Evolutionary conservation across 768 basidiomycete genomes (phyloP).

Genomic region (Lactarius quietus): DNA sequence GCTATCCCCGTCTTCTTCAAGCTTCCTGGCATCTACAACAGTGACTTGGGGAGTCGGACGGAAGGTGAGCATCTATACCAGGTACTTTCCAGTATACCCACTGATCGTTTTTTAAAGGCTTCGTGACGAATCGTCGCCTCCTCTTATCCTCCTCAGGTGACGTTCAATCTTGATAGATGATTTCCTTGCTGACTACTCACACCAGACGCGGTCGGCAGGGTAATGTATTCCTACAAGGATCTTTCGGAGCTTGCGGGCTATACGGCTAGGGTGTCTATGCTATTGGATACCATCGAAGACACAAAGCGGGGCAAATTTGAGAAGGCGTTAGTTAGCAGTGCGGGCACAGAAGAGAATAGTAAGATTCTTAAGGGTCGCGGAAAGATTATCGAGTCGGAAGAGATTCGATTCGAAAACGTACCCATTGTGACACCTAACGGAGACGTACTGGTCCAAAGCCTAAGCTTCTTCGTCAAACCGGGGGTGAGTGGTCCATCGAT

Average conservation of each 20-base stretch:
- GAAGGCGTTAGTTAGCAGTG: constrained; percentile 80
- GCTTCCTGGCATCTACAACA: constrained; percentile 59
- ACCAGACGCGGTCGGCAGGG: constrained; percentile 86
- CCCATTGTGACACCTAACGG: constrained; percentile 97
- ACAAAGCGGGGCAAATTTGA: constrained; percentile 80
- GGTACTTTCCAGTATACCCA: background rate
- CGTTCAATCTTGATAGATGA: constrained; percentile 15
- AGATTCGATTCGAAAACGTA: constrained; percentile 89
- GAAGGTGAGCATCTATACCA: constrained; percentile 57
- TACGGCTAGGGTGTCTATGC: constrained; percentile 82
- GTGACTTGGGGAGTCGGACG: constrained; percentile 83
- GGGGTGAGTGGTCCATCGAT: constrained; percentile 51
- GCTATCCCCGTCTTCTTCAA: constrained; percentile 93
- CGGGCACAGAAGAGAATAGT: constrained; percentile 67
- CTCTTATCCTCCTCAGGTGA: constrained; percentile 80
- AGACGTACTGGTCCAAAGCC: constrained; percentile 77
- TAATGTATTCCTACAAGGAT: constrained; percentile 98
- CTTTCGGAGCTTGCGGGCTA: constrained; percentile 94
- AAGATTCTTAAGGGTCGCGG: constrained; percentile 76
- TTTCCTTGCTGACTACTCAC: constrained; percentile 7
- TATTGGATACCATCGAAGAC: constrained; percentile 89
- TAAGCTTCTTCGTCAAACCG: constrained; percentile 87
- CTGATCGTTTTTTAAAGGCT: constrained; percentile 48
- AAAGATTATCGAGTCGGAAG: constrained; percentile 74
- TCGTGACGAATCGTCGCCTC: constrained; percentile 93